Conservation (phyloP, 2,329 filamentous ascomycete genomes). For the Emmonsiellopsis sp. region DNA sequence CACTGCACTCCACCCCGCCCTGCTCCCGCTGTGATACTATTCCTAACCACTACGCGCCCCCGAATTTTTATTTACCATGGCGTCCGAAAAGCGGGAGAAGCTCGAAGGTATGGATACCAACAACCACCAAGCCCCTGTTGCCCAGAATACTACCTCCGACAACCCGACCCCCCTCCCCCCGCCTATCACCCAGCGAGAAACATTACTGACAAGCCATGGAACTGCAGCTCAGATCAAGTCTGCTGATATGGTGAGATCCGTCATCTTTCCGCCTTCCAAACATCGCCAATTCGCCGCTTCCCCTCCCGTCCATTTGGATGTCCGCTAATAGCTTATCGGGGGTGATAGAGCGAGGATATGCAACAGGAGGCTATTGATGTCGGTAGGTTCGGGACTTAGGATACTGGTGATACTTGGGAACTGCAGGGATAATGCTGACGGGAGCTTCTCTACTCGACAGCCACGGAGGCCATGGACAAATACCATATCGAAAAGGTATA, state of each 20-base stretch:
- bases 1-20: background rate
- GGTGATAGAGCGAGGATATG: slow-evolving; percentile 82
- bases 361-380: slow-evolving; percentile 92
- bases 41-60: background rate
- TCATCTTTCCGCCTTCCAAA: slow-evolving; percentile 14
- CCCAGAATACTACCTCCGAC: background rate
- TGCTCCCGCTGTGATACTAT: background rate
- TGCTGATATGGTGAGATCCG: slow-evolving; percentile 75
- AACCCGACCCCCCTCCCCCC: background rate
- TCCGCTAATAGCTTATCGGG: slow-evolving; percentile 15
- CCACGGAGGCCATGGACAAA: slow-evolving; percentile 63
- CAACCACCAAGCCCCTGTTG: background rate
- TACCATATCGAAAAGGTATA: slow-evolving; percentile 62
- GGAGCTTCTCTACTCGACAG: slow-evolving; percentile 35
- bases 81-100: slow-evolving; percentile 58
- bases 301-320: slow-evolving; percentile 7
- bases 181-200: background rate
- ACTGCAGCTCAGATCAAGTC: slow-evolving; percentile 86
- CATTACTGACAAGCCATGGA: background rate
- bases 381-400: slow-evolving; percentile 50
- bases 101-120: slow-evolving; percentile 53
- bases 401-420: background rate
- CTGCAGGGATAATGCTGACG: slow-evolving; percentile 1
- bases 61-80: slow-evolving; percentile 21
- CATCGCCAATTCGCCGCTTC: slow-evolving; percentile 10